Evolutionary conservation across 83 land plant genomes (phyloP).

Genomic region (Picea abies): DNA sequence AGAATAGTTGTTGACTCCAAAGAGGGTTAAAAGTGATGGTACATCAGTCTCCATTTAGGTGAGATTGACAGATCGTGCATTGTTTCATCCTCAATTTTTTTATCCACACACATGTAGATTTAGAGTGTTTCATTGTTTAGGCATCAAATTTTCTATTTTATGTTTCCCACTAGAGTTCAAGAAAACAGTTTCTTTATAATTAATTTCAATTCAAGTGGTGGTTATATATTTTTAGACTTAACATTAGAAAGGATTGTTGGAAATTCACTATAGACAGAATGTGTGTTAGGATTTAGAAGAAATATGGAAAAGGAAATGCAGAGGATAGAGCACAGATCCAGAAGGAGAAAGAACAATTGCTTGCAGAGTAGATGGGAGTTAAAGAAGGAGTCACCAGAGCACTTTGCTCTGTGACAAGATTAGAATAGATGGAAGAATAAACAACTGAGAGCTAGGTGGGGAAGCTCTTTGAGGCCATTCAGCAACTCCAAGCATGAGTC

Average conservation of each 20-base stretch:
- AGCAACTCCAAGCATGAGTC: no score
- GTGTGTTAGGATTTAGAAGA: not conserved
- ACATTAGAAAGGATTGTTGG: not conserved
- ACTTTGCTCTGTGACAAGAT: no score
- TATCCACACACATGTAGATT: not conserved
- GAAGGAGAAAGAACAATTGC: no score
- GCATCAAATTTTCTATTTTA: not conserved
- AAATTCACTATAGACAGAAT: not conserved
- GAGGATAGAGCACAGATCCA: no score
- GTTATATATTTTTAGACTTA: not conserved
- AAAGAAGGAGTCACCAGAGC: no score
- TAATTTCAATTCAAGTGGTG: slow-evolving; percentile 1
- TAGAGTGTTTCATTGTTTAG: not conserved
- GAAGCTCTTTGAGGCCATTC: no score
- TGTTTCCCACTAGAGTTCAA: not conserved
- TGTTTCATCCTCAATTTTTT: not conserved
- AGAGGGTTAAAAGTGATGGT: not conserved
- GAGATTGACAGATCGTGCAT: not conserved
- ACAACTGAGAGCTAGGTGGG: no score
- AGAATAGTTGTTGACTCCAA: slow-evolving; percentile 11
- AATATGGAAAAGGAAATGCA: not conserved
- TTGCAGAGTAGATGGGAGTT: no score
- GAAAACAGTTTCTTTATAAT: not conserved
- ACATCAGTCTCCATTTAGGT: not conserved
- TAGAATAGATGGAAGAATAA: no score